Evolutionary conservation across 768 basidiomycete species (phyloP).

Genomic region (Russula abietina): DNA sequence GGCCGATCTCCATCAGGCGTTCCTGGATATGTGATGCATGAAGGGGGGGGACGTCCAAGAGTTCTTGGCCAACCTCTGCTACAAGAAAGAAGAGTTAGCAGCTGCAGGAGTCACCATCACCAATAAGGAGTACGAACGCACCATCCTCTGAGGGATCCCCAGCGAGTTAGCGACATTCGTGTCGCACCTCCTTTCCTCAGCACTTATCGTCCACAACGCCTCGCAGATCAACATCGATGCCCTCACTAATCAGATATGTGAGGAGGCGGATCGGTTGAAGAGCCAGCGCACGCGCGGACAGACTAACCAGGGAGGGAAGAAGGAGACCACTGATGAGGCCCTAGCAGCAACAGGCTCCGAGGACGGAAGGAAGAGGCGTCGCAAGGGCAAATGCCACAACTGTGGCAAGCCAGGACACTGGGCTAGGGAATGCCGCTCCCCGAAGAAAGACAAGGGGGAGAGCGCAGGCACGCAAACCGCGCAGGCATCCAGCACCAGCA

Average conservation of each 20-base stretch:
- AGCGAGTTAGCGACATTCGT: not conserved
- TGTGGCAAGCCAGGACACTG: not conserved
- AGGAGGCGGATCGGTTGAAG: not conserved
- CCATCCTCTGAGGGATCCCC: not conserved
- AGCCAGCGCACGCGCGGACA: too few species aligned
- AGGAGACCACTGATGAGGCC: not conserved
- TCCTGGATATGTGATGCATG: not conserved
- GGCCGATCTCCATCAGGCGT: not conserved
- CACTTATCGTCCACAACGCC: not conserved
- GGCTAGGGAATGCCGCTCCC: not conserved
- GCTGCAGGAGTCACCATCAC: not conserved
- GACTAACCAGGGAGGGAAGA: not conserved
- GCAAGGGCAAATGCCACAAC: slow-evolving; percentile 3
- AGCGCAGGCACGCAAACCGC: too few species aligned
- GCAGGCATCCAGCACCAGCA: too few species aligned
- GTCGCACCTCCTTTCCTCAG: not conserved
- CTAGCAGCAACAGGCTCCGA: not conserved
- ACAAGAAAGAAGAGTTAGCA: not conserved
- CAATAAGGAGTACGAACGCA: not conserved
- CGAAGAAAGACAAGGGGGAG: too few species aligned
- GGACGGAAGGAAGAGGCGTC: slow-evolving; percentile 10
- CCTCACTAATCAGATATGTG: not conserved
- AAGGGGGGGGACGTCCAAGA: not conserved
- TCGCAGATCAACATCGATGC: not conserved
- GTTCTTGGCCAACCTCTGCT: not conserved